Evolutionary conservation across 331 rosid genomes (phyloP), one percentile per base, ranked within the genome.

Genomic region (Rhamnella rubrinervis): DNA sequence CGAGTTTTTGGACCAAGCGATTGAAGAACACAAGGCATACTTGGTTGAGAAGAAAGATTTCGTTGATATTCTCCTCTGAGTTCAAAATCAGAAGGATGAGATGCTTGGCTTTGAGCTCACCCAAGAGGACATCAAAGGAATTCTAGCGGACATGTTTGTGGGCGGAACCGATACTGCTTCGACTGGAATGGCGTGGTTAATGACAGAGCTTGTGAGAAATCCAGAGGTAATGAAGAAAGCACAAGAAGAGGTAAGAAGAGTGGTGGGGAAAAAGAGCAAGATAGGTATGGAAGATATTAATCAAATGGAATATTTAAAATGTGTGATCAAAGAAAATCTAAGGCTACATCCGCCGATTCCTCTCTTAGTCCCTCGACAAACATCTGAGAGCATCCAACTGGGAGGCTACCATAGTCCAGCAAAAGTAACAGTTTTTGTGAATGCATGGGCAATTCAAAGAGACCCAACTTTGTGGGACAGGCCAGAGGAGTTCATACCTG

Each of bases 401-500:
- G 69, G 70, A 57, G 85, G 83, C 9, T 85, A 78, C 31, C 68
- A 72, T n/a, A 75, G 87, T 77, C 91, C 89, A 7, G 17, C 72
- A 0, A 65, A 76, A 75, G 82, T 87, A 49, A 44, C 67, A 56
- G 82, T 87, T 2, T 64, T 60, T 41, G 25, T 90, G 25, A 90
- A 87, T 4, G 59, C 49, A 13, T 87, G 85, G 84, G 82, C 84
- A 19, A 85, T 90, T 55, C 91, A 90, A 14, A 85, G 85, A 57
- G 88, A 87, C 47, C 89, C 76, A 7, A 63, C 58, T 12, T 20
- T 78, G 17, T 90, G 96, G 92, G 78, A 85, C 23, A 78, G 7
- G 4, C 79, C 90, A 11, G 79, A 82, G 47, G 89, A 87, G 23
- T 87, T 83, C 41, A 1, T 83, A 2, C 88, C 88, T 0, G 87